Evolutionary conservation across 768 basidiomycete genomes (phyloP), one percentile per base, ranked within the genome.

Genomic region (Tubosaeta sp.): DNA sequence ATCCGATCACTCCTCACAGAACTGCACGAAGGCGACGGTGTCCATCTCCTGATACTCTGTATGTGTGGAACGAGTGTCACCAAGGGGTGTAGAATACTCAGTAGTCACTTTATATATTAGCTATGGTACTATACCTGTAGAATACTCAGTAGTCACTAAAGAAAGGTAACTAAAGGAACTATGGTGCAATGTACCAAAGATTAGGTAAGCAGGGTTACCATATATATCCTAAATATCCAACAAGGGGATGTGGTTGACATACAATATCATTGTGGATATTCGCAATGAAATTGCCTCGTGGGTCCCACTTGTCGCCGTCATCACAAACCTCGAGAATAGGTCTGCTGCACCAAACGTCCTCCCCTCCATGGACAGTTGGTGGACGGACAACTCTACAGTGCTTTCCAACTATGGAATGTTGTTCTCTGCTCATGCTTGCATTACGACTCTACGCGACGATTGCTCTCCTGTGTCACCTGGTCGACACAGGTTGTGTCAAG

Each of bases 341-440:
- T 62, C 60, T 6, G 19, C 52, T 21, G 14, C 16, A 1, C 43
- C 57, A 13, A 47, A 59, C n/a, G 50, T 62, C 50, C 44, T 59
- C 6, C 27, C 49, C 2, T 65, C 66, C 18, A 71, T 71, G 64
- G 67, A 68, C 0, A 57, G 62, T 25, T 76, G 75, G 75, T 76
- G 74, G 74, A 48, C 44, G 21, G 50, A 52, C 51, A 75, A 75
- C 41, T 38, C 59, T 19, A 11, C 24, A 10, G 18, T 27, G 1
- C 71, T 76, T 49, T 48, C 46, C 22, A 38, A 52, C 4, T 58
- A 63, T 46, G 54, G 52, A 14, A 76, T 76, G 60, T 3, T 25
- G 12, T 73, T 73, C 24, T 54, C 60, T 6, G 69, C 34, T 11
- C 60, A 62, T 22, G 60, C 60, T 38, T 61, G 60, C 53, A 27